Evolutionary conservation across 164 flowering plant genomes (phyloP).

Genomic region (Magnolia officinalis): DNA sequence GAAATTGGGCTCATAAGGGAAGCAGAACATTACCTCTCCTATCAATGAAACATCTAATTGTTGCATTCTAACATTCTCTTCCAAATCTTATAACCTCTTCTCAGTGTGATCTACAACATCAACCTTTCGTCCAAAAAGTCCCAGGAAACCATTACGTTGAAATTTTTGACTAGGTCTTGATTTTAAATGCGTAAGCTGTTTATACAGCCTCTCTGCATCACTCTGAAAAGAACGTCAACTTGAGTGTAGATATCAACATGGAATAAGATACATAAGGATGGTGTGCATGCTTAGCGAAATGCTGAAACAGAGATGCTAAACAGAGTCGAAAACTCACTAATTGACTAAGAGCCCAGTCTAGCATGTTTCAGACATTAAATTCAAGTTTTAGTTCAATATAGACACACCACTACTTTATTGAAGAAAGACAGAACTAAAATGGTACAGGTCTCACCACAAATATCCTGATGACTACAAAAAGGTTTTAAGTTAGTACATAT

Average conservation of each 20-base stretch:
- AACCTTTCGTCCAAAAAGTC: conserved; percentile 44
- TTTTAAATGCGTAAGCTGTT: conserved; percentile 37
- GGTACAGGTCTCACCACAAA: too few relatives aligned
- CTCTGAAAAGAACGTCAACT: conserved; percentile 25
- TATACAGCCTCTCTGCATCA: conserved; percentile 43
- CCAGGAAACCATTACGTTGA: conserved; percentile 35
- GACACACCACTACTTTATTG: too few relatives aligned
- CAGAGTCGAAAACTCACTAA: too few relatives aligned
- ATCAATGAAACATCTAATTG: conserved; percentile 44
- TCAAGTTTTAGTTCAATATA: too few relatives aligned
- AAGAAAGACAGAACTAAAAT: too few relatives aligned
- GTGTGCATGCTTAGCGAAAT: too few relatives aligned
- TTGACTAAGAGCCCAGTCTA: too few relatives aligned
- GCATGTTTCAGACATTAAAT: too few relatives aligned
- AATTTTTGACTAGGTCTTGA: conserved; percentile 25
- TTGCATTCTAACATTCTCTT: conserved; percentile 50
- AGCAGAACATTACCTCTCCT: conserved; percentile 37
- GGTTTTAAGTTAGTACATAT: too few relatives aligned
- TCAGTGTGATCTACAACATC: conserved; percentile 46
- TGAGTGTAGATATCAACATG: background rate
- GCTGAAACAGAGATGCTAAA: too few relatives aligned
- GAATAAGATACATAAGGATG: background rate
- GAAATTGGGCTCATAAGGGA: background rate
- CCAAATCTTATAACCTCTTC: conserved; percentile 53
- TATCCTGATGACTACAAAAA: too few relatives aligned